Evolutionary conservation across 768 basidiomycete species (phyloP), one percentile per base, ranked within the genome.

Genomic region (Xerocomellus intermedius): DNA sequence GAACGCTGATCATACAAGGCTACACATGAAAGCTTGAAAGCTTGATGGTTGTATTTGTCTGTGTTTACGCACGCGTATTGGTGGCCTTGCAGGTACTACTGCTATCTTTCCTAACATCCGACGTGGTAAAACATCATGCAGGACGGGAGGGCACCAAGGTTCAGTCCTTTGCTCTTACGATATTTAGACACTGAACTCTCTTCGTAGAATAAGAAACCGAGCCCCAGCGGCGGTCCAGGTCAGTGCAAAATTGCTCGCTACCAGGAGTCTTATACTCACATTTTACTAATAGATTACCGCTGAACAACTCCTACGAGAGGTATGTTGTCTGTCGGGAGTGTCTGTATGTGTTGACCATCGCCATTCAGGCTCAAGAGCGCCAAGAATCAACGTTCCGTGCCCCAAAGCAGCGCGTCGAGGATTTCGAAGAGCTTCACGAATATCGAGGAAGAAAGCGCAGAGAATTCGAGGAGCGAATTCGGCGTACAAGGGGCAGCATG

Each of bases 301-400:
- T 14, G 97, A 98, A 74, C 97, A 99, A 75, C 86, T 99, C 41
- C 79, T 99, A 10, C 88, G 97, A 64, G 97, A 99, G 78, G 91
- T 90, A 69, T 44, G 73, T 53, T 12, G 26, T 45, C 30, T 36
- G 4, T 52, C 17, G 13, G 12, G 26, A 28, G 9, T 19, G 35
- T 43, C 1, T 35, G 17, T 16, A 13, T 14, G 10, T 16, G 48
- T 35, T 66, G 17, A 66, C 50, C 30, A 19, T 14, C 3, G 8
- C 12, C 17, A 16, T 52, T 22, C 64, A 94, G 90, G 97, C 97
- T 46, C 94, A 98, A 87, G 97, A 98, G 63, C 82, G 96, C 51
- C 95, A 98, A 77, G 97, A 98, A 70, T 82, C 90, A 30, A 82
- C 88, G 13, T 91, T 94, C 69, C 85, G 87, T 47, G 94, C 95